A percentile compares a stretch with the other conserved stretches of the same genome.
phyloP scores from a whole-genome alignment of 495 filamentous ascomycete species.

The Apiosordaria backusii region DNA sequence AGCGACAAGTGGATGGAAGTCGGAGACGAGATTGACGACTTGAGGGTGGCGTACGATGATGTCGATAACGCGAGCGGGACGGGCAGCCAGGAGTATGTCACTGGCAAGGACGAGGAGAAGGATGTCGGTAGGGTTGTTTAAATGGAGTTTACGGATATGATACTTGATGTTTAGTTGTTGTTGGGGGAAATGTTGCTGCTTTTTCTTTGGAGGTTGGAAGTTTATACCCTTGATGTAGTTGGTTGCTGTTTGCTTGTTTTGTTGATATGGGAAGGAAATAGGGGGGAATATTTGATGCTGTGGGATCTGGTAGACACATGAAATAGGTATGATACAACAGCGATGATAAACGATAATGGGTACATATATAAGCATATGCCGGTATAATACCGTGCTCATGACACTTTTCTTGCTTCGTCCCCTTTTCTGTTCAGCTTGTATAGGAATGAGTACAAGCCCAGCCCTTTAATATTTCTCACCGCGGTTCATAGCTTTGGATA shows the following conservation, averaged over 20 bases:
- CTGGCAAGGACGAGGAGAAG: constrained; percentile 6
- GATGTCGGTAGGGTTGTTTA: constrained; percentile 5
- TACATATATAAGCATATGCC: neutral
- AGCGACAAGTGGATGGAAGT: constrained; percentile 81
- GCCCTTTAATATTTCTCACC: no score
- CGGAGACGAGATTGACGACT: constrained; percentile 58
- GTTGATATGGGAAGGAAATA: neutral
- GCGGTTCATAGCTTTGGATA: no score
- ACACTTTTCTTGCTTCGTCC: neutral
- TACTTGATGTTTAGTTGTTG: no score
- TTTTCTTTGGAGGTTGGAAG: neutral
- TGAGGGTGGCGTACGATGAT: constrained; percentile 47
- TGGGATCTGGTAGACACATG: neutral
- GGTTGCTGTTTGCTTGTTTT: neutral
- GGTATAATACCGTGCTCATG: neutral
- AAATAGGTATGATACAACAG: neutral
- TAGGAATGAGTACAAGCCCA: no score
- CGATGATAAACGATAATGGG: neutral
- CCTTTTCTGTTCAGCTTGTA: neutral
- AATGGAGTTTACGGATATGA: neutral
- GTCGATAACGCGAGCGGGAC: constrained; percentile 19
- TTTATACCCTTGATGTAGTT: neutral
- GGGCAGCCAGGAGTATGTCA: constrained; percentile 20
- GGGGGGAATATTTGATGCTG: neutral
- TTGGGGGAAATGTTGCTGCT: neutral